Evolutionary conservation across 176 grass and related monocot genomes (phyloP), one percentile per base, ranked within the genome.

Genomic region (Eleusine coracana): DNA sequence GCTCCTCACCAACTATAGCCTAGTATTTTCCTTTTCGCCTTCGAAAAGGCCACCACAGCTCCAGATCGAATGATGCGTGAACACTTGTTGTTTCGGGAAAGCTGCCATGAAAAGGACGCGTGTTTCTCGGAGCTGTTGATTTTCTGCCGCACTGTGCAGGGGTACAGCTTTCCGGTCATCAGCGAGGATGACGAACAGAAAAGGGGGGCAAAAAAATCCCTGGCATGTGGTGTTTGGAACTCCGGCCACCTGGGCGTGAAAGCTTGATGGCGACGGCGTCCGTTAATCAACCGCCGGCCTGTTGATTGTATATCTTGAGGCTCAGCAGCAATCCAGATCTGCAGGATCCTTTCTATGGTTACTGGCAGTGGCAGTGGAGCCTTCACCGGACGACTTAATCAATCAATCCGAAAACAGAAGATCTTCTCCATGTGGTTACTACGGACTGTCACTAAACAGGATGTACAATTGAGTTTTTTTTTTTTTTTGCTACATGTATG

Each of bases 151-250:
- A 16, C 25, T 10, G 68, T 20, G 73, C 17, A 25, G 13, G 23
- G 16, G 13, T 12, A 14, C 13, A 8, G 11, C 5, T 56, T 80
- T 12, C 5, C 20, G 5, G 77, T 27, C 64, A 41, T 80, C 64
- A 6, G 63, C 1, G 2, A 45, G 0, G 48, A 16, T 0, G 72
- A 34, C 12, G 12, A 50, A 10, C 31, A 3, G 7, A 10, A 3
- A 12, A 3, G 3, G 48, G 49, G 4, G 49, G 16, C 3, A 5
- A 8, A 71, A 48, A 71, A 28, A 14, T 63, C 60, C 14, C 10
- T 28, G 73, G 6, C 14, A 7, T 78, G 74, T 76, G 74, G 74
- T 76, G 52, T 36, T 60, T 36, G 54, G 73, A 45, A 42, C 76
- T 60, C 54, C 50, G 25, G 74, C 50, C 65, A 61, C 51, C 64